Evolutionary conservation across 306 rosid species (phyloP).

Genomic region (Adenanthera pavonina): DNA sequence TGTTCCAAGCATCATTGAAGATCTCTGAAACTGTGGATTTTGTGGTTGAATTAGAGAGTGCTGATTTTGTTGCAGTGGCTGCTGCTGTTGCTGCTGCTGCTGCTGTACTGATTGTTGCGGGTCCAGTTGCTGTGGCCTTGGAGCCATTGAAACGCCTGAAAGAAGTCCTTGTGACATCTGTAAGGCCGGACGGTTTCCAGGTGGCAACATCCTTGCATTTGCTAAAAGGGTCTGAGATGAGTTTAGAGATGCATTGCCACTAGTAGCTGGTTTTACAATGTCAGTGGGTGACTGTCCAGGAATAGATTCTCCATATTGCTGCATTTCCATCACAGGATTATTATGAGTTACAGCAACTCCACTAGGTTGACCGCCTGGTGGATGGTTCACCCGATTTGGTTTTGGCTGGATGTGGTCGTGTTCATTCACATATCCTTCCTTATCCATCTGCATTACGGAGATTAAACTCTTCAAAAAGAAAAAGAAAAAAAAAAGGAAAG

Average conservation of each 20-base stretch:
- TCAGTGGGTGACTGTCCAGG: constrained; percentile 72
- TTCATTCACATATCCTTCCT: constrained; percentile 62
- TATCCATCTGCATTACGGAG: constrained; percentile 63
- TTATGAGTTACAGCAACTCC: constrained; percentile 49
- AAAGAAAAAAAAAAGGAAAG: background rate
- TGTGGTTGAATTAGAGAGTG: constrained; percentile 72
- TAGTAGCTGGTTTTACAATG: constrained; percentile 55
- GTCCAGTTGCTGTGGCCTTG: constrained; percentile 76
- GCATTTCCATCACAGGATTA: constrained; percentile 68
- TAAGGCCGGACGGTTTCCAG: constrained; percentile 84
- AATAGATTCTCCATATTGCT: constrained; percentile 72
- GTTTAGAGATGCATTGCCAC: constrained; percentile 61
- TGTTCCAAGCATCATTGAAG: constrained; percentile 68
- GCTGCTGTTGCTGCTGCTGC: constrained; percentile 63
- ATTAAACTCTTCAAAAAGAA: constrained; percentile 26
- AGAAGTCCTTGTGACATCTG: constrained; percentile 92
- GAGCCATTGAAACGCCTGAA: constrained; percentile 70
- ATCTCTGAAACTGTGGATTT: constrained; percentile 79
- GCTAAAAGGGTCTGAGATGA: constrained; percentile 69
- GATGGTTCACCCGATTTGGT: constrained; percentile 57
- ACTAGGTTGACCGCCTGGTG: constrained; percentile 62
- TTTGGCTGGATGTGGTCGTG: constrained; percentile 63
- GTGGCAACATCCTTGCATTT: constrained; percentile 84
- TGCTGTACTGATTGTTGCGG: constrained; percentile 67
- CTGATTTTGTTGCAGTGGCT: constrained; percentile 70